Evolutionary conservation across 208 protist species (phyloP).

Genomic region (Trypanosoma congolense): DNA sequence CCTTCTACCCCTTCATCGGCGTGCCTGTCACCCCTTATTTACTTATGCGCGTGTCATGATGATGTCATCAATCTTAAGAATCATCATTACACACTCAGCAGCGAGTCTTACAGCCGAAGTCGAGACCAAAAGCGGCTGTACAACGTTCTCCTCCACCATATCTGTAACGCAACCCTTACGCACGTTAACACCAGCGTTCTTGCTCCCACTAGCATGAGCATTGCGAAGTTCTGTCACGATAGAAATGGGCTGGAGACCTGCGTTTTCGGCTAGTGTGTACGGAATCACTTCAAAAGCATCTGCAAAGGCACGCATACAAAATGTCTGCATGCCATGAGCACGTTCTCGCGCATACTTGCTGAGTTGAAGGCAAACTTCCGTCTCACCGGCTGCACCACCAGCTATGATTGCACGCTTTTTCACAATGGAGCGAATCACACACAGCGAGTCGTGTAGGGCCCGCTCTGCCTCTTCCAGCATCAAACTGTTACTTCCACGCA

Average conservation of each 20-base stretch:
- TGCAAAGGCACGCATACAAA: conserved; percentile 96
- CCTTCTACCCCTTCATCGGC: conserved; percentile 6
- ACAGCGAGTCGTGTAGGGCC: conserved; percentile 99
- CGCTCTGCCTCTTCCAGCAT: conserved; percentile 98
- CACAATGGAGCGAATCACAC: conserved; percentile 98
- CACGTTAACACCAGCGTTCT: conserved; percentile 94
- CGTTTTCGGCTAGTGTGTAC: conserved; percentile 99
- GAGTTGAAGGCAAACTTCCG: conserved; percentile 92
- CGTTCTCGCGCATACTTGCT: conserved; percentile 85
- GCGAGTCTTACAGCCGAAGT: conserved; percentile 95
- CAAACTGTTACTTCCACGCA: conserved; percentile 95
- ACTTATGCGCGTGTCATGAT: conserved; percentile 74
- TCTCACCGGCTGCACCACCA: conserved; percentile 97
- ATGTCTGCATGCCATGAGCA: conserved; percentile 78
- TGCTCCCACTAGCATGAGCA: conserved; percentile 90
- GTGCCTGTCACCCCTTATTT: conserved; percentile 8
- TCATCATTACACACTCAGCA: conserved; percentile 97
- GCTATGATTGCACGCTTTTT: conserved; percentile 95
- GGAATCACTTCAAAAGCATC: conserved; percentile 98
- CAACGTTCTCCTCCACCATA: conserved; percentile 97
- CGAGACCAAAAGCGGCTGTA: conserved; percentile 97
- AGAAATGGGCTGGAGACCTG: conserved; percentile 96
- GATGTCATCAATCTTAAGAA: conserved; percentile 96
- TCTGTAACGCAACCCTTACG: conserved; percentile 94
- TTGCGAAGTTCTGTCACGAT: conserved; percentile 98